Base-by-base conservation (phyloP, 768 basidiomycete species). In the Termitomyces bulborhizus region DNA sequence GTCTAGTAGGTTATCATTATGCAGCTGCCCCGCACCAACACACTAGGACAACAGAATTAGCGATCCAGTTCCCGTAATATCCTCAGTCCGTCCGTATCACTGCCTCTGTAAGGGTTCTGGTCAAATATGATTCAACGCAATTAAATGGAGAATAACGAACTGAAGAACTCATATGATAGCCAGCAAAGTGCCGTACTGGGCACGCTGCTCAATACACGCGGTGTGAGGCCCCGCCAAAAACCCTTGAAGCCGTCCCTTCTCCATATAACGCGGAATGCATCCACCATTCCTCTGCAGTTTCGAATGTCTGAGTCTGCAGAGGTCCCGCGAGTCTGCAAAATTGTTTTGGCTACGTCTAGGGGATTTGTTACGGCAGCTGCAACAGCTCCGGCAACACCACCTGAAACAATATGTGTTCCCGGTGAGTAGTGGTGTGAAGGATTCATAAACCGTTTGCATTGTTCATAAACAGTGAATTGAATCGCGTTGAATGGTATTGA, bases 91-190 rank as follows among this genome's bases (percentile, higher is more conserved):
- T 72, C 64, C 85, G 82, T 71, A 86, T 86, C 36, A 83, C 82
- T 57, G 77, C 83, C 71, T 86, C 85, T 86, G 71, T 56, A 66
- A 60, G 53, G 43, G 21, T 39, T 21, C 42, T 64, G 29, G 51
- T 51, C 53, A 50, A 47, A 9, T 53, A 29, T 55, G 46, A 55
- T 64, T 57, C 9, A 29, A 47, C 43, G 34, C 13, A 18, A 42
- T 51, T 24, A 21, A 36, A 51, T 58, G 27, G 54, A 39, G 27
- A 44, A 37, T 18, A 27, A 85, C 94, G 74, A 68, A 96, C 94
- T 97, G 81, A 97, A 97, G 74, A 96, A 97, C 71, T 98, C 95
- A 66, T 98, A 95, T 51, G 93, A 95, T 68, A 95, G 75, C 97
- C 96, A 99, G 71, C 91, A 96, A 47, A 99, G 77, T 9, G 97